phyloP scores from a whole-genome alignment of 2,329 filamentous ascomycete species.

The Diaporthe australafricana region DNA sequence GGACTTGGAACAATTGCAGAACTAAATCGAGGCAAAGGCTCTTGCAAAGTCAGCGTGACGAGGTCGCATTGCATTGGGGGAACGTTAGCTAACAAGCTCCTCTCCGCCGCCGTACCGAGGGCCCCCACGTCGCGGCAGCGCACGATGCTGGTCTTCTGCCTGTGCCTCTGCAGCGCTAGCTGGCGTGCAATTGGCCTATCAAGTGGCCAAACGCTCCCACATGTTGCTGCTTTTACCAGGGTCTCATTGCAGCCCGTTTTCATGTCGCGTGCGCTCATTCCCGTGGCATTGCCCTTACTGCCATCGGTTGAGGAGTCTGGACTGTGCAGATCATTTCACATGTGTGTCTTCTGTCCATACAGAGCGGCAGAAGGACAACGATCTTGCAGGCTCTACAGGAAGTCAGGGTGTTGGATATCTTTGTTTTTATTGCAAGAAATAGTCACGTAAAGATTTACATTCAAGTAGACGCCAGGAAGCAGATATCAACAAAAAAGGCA shows the following conservation, averaged over 20 bases:
- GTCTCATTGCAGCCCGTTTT: not conserved
- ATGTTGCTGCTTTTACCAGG: not conserved
- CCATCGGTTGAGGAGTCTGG: not conserved
- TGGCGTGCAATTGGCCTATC: constrained; percentile 35
- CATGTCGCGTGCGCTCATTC: not conserved
- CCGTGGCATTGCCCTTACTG: not conserved
- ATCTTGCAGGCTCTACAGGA: not conserved
- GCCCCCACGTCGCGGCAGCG: constrained; percentile 16
- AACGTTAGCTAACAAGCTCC: constrained; percentile 4
- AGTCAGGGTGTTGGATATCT: not conserved
- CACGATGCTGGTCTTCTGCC: constrained; percentile 6
- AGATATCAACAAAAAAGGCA: constrained; percentile 7
- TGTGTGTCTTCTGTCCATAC: not conserved
- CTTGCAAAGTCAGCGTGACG: not conserved
- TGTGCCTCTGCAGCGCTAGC: constrained; percentile 20
- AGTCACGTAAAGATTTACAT: not conserved
- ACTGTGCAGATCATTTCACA: not conserved
- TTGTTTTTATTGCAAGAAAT: not conserved
- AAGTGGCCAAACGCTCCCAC: constrained; percentile 19
- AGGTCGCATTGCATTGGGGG: constrained; percentile 23
- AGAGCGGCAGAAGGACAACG: not conserved
- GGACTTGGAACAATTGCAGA: no score
- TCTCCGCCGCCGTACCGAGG: constrained; percentile 1
- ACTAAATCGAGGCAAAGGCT: not conserved
- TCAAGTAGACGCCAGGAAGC: not conserved